A percentile compares a stretch with the other conserved stretches of the same genome.
phyloP scores from a whole-genome alignment of 2,329 filamentous ascomycete species.

The Colletotrichum spinosum region DNA sequence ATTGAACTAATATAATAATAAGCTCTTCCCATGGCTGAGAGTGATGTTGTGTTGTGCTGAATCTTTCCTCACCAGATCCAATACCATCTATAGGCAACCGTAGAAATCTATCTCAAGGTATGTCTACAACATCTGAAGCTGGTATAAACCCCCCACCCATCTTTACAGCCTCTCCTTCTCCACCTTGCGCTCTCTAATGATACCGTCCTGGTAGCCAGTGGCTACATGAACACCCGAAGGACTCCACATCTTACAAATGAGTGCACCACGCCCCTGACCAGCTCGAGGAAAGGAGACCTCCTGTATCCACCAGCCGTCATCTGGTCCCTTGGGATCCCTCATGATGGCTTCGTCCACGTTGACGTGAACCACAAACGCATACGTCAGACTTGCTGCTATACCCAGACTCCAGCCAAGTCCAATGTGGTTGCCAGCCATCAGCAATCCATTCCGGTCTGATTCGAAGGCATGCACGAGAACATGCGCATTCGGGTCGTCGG shows the following conservation, averaged over 20 bases:
- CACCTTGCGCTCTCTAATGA: slow-evolving; percentile 43
- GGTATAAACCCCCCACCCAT: too few species aligned
- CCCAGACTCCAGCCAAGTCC: slow-evolving; percentile 57
- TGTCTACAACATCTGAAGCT: too few species aligned
- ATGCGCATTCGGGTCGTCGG: slow-evolving; percentile 56
- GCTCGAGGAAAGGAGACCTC: slow-evolving; percentile 62
- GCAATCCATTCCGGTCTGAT: slow-evolving; percentile 65
- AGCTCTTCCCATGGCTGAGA: too few species aligned
- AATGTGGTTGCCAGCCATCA: slow-evolving; percentile 63
- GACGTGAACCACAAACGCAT: slow-evolving; percentile 64
- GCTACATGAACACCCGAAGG: slow-evolving; percentile 64
- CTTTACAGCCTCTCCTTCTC: slow-evolving; percentile 42
- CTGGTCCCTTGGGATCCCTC: slow-evolving; percentile 43
- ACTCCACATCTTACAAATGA: slow-evolving; percentile 66
- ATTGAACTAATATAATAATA: too few species aligned
- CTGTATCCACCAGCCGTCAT: slow-evolving; percentile 65
- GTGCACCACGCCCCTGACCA: slow-evolving; percentile 57
- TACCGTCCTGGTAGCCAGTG: slow-evolving; percentile 66
- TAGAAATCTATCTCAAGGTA: too few species aligned
- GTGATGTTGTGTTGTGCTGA: too few species aligned
- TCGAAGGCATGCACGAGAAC: slow-evolving; percentile 62
- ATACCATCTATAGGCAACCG: too few species aligned
- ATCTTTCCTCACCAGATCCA: too few species aligned
- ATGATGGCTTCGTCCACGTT: slow-evolving; percentile 62
- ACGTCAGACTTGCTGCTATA: slow-evolving; percentile 59